A percentile compares a stretch with the other conserved stretches of the same genome.
phyloP scores from a whole-genome alignment of 1,284 basidiomycete genomes.

The Irpex lacteus region DNA sequence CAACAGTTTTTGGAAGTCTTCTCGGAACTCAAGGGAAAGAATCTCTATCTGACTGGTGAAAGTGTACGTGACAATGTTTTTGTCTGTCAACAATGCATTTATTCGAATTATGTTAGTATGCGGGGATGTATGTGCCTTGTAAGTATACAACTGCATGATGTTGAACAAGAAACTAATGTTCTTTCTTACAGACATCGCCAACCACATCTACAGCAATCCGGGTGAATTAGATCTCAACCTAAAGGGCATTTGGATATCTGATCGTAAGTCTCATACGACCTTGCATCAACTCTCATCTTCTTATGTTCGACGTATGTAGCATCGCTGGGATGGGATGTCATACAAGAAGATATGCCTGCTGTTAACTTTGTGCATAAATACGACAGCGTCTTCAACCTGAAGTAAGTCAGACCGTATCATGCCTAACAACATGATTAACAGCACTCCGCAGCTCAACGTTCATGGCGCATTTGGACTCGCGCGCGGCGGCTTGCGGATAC shows the following conservation, averaged over 20 bases:
- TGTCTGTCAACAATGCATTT: neutral
- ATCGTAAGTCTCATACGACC: slow-evolving; percentile 47
- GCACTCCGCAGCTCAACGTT: slow-evolving; percentile 49
- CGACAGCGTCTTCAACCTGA: slow-evolving; percentile 64
- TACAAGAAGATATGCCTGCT: slow-evolving; percentile 65
- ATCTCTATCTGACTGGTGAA: slow-evolving; percentile 66
- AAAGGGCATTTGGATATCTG: slow-evolving; percentile 70
- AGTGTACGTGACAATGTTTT: slow-evolving; percentile 46
- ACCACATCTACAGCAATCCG: slow-evolving; percentile 66
- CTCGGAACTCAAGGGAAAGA: slow-evolving; percentile 66
- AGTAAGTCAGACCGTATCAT: slow-evolving; percentile 37
- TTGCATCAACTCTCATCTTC: neutral
- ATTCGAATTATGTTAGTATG: slow-evolving; percentile 40
- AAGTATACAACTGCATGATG: slow-evolving; percentile 15
- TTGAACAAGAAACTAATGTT: neutral
- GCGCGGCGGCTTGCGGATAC: slow-evolving; percentile 58
- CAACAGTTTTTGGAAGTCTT: slow-evolving; percentile 76
- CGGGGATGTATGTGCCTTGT: slow-evolving; percentile 61
- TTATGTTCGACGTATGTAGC: slow-evolving; percentile 32
- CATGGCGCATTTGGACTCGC: slow-evolving; percentile 54
- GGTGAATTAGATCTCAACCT: slow-evolving; percentile 50
- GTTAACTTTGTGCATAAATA: slow-evolving; percentile 73
- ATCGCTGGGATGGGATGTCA: slow-evolving; percentile 53
- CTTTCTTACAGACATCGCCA: slow-evolving; percentile 58
- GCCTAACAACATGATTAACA: neutral